Percentiles rank a stretch among this genome's conserved stretches.
Evolutionary conservation across 805 yeast genomes (phyloP).

Genomic region (Teunomyces aglyptinius): DNA sequence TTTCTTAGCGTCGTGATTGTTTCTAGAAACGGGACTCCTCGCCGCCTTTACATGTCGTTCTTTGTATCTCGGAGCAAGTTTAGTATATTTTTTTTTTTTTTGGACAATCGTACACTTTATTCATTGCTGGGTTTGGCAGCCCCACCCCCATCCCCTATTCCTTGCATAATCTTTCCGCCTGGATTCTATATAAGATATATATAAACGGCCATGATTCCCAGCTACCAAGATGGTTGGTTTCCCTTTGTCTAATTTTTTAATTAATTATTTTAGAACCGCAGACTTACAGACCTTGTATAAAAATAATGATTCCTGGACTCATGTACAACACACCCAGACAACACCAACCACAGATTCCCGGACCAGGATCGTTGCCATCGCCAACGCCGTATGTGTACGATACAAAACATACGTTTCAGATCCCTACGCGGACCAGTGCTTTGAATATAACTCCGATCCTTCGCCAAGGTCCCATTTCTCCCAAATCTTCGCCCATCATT

Average conservation of each 20-base stretch:
- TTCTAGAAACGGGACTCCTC: background rate
- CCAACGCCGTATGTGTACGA: background rate
- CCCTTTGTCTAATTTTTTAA: background rate
- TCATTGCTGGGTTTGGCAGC: background rate
- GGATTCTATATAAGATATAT: background rate
- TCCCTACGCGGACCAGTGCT: background rate
- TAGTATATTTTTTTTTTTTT: background rate
- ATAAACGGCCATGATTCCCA: background rate
- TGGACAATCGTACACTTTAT: constrained; percentile 3
- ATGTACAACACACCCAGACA: background rate
- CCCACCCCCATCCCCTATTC: constrained; percentile 2
- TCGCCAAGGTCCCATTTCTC: background rate
- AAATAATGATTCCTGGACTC: background rate
- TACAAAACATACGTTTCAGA: background rate
- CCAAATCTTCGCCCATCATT: background rate
- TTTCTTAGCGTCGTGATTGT: constrained; percentile 2
- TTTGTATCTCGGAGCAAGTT: constrained; percentile 4
- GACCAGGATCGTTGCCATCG: background rate
- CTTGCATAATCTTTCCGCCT: constrained; percentile 1
- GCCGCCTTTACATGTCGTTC: background rate
- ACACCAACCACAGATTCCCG: background rate
- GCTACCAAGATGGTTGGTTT: background rate
- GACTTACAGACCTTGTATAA: background rate
- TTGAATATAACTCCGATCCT: background rate
- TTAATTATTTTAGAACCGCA: background rate